These are phyloP conservation scores for Orychophragmus violaceus DNA, from an alignment of 345 rosid genomes.

Conservation along the genomic window DNA sequence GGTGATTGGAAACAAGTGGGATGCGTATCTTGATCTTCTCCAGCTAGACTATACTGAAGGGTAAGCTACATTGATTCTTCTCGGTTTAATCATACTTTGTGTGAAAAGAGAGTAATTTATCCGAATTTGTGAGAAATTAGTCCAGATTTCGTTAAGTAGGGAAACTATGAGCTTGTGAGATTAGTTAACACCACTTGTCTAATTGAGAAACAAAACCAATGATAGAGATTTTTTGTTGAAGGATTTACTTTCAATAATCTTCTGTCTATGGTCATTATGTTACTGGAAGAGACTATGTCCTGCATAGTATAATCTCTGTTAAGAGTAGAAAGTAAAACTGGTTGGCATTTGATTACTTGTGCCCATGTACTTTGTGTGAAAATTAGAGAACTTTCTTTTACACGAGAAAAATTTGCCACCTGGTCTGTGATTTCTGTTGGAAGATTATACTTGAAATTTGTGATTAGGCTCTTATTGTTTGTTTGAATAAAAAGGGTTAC, in stretches of 20 bases:
- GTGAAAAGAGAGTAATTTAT: background rate
- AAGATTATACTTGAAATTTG: background rate
- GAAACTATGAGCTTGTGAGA: too few relatives aligned
- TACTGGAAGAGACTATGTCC: background rate
- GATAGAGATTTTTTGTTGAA: background rate
- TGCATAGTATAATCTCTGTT: background rate
- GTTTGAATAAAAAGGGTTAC: background rate
- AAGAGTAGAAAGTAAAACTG: background rate
- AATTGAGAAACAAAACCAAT: background rate
- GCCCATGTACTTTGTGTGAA: background rate
- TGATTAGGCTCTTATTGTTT: background rate
- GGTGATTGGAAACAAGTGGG: conserved; percentile 41
- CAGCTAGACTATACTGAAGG: conserved; percentile 37
- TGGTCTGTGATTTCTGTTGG: background rate
- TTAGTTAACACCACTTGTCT: background rate
- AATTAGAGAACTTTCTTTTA: background rate
- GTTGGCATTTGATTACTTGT: background rate
- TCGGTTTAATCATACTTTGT: background rate
- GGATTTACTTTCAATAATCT: background rate
- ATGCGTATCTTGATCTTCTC: conserved; percentile 34
- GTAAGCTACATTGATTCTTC: conserved; percentile 11
- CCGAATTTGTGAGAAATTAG: background rate
- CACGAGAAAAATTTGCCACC: background rate
- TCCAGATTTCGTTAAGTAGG: background rate
- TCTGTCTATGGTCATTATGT: background rate